A percentile compares a stretch with the other conserved stretches of the same genome.
These are phyloP conservation scores for Taxillus chinensis DNA, from an alignment of 164 flowering plant species.

Conservation along the genomic window DNA sequence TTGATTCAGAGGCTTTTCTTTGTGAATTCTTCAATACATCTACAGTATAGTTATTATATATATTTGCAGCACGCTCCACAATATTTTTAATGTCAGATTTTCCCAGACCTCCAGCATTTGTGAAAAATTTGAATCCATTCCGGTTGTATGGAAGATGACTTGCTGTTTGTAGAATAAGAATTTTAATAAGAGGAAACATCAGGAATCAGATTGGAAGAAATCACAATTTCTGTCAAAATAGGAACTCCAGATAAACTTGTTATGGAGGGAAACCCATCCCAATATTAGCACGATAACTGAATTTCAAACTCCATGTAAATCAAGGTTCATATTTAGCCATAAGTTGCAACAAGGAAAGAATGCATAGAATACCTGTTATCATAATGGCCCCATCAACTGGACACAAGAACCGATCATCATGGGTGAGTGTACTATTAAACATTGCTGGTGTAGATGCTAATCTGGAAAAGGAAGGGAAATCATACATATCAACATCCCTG, in stretches of 20 bases:
- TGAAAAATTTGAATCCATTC: conserved; percentile 94
- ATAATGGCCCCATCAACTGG: conserved; percentile 95
- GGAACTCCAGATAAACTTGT: neutral
- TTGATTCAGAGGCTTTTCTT: conserved; percentile 31
- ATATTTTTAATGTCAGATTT: conserved; percentile 89
- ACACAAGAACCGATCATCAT: conserved; percentile 51
- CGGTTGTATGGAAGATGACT: conserved; percentile 98
- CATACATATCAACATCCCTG: conserved; percentile 1
- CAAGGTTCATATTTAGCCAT: no score
- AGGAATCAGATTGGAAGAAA: no score
- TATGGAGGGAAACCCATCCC: neutral
- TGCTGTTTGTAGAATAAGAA: conserved; percentile 42
- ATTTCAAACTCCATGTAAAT: no score
- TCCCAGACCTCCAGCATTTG: conserved; percentile 88
- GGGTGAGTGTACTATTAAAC: conserved; percentile 87
- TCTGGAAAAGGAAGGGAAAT: conserved; percentile 25
- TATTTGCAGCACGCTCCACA: conserved; percentile 72
- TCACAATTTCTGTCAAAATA: no score
- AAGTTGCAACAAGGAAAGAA: neutral
- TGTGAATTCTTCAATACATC: conserved; percentile 30
- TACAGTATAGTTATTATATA: conserved; percentile 38
- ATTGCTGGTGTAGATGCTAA: conserved; percentile 98
- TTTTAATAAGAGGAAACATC: neutral
- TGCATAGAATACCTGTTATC: conserved; percentile 70
- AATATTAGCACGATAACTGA: neutral